Evolutionary conservation across 83 land plant genomes (phyloP).

Genomic region (Diphasiastrum complanatum): DNA sequence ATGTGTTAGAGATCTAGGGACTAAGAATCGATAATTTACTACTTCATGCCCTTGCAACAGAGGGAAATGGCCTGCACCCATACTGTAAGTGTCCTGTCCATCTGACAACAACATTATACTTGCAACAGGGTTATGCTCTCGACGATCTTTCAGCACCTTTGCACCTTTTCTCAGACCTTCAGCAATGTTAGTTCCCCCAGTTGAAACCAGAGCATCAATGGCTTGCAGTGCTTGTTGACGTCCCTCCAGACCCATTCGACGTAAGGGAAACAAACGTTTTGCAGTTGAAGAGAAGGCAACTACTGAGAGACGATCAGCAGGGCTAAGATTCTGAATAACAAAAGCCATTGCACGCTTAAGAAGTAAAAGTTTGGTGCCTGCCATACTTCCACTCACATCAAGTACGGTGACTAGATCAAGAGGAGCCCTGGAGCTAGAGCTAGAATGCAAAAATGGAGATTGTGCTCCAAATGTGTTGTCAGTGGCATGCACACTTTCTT

Average conservation of each 20-base stretch:
- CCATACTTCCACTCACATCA: slow-evolving; percentile 95
- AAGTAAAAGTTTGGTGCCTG: slow-evolving; percentile 74
- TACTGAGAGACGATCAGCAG: slow-evolving; percentile 68
- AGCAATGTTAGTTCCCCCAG: slow-evolving; percentile 82
- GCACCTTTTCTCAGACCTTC: slow-evolving; percentile 67
- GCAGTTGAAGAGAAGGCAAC: slow-evolving; percentile 79
- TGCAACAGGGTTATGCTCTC: slow-evolving; percentile 56
- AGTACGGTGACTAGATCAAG: slow-evolving; percentile 87
- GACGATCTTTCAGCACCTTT: slow-evolving; percentile 56
- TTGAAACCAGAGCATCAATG: slow-evolving; percentile 50
- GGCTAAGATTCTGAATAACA: slow-evolving; percentile 76
- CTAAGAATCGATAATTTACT: slow-evolving; percentile 32
- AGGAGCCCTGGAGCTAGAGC: slow-evolving; percentile 31
- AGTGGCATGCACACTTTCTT: not conserved
- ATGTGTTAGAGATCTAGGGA: slow-evolving; percentile 41
- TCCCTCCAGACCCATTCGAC: slow-evolving; percentile 59
- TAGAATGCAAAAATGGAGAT: not conserved
- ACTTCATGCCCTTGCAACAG: not conserved
- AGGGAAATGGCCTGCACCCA: slow-evolving; percentile 18
- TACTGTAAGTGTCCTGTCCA: slow-evolving; percentile 73
- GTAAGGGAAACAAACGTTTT: slow-evolving; percentile 65
- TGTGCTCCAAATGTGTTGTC: slow-evolving; percentile 12
- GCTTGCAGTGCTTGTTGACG: slow-evolving; percentile 56
- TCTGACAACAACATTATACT: slow-evolving; percentile 83
- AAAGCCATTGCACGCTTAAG: slow-evolving; percentile 76